Base-by-base conservation (phyloP, 1,284 basidiomycete species). In the Ganoderma boninense region DNA sequence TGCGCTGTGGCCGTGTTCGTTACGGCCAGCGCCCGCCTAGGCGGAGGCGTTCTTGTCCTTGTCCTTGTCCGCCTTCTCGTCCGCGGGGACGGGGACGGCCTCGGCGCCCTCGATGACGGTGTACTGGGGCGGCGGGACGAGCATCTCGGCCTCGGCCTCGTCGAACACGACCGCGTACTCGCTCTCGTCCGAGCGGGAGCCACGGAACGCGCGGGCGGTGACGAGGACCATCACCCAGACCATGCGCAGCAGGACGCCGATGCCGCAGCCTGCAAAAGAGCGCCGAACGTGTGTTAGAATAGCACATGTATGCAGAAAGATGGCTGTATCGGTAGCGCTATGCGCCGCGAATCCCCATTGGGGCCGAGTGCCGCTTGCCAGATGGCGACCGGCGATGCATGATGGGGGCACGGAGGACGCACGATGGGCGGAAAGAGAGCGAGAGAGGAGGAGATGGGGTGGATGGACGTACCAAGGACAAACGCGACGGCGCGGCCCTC, bases 401-500 rank as follows among this genome's bases (percentile, higher is more conserved):
- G 38, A 38, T 38, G 38, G 38, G 32, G 32, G 6, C 38, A 26
- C 4, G 18, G 23, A 26, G 16, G 32, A 44, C 13, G 57, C 20
- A 66, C 57, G 20, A 23, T 57, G 35, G 59, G 14, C n/a, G n/a
- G n/a, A n/a, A n/a, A n/a, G n/a, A n/a, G 35, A 69, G 66, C 10
- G 44, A 35, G 44, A 46, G 8, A 8, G 20, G 44, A 20, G n/a
- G 23, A 32, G 35, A 70, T 54, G 63, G 44, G 5, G 23, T 11
- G n/a, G 11, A 26, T 13, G 46, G 65, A 80, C 89, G 74, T 72
- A 93, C 93, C 93, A 23, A 95, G 85, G 69, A 94, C 92, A 71
- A 95, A 95, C 6, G 93, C 90, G 20, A 94, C 89, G 16, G 89
- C 88, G 65, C 92, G 86, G 64, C 92, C 92, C 80, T 95, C 93